Evolutionary conservation across 2,329 filamentous ascomycete species (phyloP), one percentile per base, ranked within the genome.

Genomic region (Gnomoniopsis smithogilvyi): DNA sequence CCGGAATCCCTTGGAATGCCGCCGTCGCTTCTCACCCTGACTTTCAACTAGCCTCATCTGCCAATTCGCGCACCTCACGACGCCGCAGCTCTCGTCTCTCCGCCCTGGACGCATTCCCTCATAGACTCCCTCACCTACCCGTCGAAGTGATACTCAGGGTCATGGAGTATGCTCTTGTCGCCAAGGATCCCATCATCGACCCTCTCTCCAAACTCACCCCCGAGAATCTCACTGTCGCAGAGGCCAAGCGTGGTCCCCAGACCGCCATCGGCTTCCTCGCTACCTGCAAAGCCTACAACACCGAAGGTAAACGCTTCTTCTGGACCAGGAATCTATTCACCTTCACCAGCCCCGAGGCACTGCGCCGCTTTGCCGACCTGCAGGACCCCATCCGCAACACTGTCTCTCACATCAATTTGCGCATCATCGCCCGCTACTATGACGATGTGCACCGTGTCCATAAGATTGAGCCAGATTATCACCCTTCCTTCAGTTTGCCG

Each of bases 381-480:
- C 70, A 74, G 48, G 59, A 73, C 12, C 59, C 68, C 4, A 76
- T 76, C 58, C 79, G 82, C 17, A 67, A 74, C 34, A 67, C 71
- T 12, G 74, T 85, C 56, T 72, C 73, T 24, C 70, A 77, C 58
- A 68, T 81, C 64, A 83, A 73, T 30, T 70, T 85, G 45, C 80
- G 82, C 46, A 71, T 85, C 65, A 78, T 84, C 59, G 82, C 81
- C 11, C 75, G 74, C 54, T 85, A 81, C 66, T 85, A 82, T 61
- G 80, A 84, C 57, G 81, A 85, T 51, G 73, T 78, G 50, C 75
- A 72, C 41, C 70, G 71, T 15, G 62, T 60, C 19, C 78, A 78
- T 62, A 75, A 73, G 62, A 69, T 79, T 48, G 72, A 72, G 26
- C 70, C 68, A 22, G 69, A 68, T 10, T 78, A 82, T 62, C 79